These are phyloP conservation scores for Erodium texanum DNA, from an alignment of 441 rosid species.

Conservation along the genomic window DNA sequence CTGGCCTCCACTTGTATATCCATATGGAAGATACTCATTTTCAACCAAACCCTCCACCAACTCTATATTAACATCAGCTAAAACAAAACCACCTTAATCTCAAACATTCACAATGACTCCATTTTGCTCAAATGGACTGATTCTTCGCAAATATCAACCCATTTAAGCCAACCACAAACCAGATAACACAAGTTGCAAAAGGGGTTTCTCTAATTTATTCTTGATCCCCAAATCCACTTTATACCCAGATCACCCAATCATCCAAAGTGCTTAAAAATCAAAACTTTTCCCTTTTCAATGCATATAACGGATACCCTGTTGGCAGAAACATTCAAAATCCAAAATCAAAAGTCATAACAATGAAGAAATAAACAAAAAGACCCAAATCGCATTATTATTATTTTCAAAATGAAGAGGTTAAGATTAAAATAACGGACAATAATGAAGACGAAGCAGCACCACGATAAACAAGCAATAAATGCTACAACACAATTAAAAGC, in stretches of 20 bases:
- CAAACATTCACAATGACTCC: not conserved
- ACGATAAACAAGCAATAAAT: not conserved
- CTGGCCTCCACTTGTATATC: not conserved
- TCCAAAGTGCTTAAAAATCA: not conserved
- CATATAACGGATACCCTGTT: not conserved
- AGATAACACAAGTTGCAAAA: not conserved
- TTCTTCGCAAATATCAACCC: constrained; percentile 2
- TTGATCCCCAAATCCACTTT: not conserved
- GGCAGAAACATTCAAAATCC: not conserved
- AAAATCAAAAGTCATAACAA: not conserved
- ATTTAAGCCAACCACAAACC: not conserved
- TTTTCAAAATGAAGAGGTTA: not conserved
- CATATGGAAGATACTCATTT: not conserved
- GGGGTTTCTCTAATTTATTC: not conserved
- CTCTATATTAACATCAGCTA: not conserved
- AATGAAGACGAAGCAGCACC: not conserved
- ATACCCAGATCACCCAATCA: not conserved
- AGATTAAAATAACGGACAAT: not conserved
- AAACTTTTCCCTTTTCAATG: not conserved
- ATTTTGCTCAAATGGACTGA: constrained; percentile 6
- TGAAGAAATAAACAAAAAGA: not conserved
- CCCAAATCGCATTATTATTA: not conserved
- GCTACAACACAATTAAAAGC: not conserved
- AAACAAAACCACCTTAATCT: not conserved
- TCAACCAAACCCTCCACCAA: not conserved